Evolutionary conservation across 2,329 filamentous ascomycete genomes (phyloP).

Genomic region (Metarhizium album): DNA sequence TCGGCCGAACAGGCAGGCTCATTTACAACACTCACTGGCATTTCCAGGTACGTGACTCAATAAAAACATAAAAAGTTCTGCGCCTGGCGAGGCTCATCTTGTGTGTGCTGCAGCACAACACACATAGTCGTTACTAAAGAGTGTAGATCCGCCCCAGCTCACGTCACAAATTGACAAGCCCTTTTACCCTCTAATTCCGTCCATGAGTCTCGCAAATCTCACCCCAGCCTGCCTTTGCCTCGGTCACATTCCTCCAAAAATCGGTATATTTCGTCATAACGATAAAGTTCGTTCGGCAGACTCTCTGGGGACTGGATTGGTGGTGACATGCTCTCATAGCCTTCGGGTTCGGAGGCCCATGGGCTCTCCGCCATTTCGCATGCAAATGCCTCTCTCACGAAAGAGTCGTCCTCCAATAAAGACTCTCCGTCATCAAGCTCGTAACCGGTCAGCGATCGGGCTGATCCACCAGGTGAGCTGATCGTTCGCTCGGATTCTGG

Average conservation of each 20-base stretch:
- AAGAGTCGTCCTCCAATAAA: conserved; percentile 23
- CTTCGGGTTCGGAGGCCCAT: conserved; percentile 37
- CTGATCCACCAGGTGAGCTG: conserved; percentile 37
- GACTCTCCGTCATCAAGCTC: conserved; percentile 27
- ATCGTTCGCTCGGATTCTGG: conserved; percentile 36
- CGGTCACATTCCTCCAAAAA: conserved; percentile 49
- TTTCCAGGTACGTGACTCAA: background rate
- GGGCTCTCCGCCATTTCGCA: conserved; percentile 33
- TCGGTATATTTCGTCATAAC: conserved; percentile 45
- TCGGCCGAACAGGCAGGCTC: background rate
- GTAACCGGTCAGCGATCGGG: conserved; percentile 32
- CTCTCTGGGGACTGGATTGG: conserved; percentile 33
- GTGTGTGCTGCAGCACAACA: background rate
- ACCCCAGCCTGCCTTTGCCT: conserved; percentile 22
- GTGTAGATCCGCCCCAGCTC: conserved; percentile 9
- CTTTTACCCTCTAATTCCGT: background rate
- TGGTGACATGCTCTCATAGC: conserved; percentile 41
- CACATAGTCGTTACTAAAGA: conserved; percentile 14
- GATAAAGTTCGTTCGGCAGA: conserved; percentile 39
- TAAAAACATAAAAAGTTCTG: background rate
- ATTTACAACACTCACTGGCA: background rate
- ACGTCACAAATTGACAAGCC: background rate
- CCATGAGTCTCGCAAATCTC: conserved; percentile 1
- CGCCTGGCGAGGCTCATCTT: background rate
- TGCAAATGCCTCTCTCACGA: conserved; percentile 28